phyloP scores from a whole-genome alignment of 768 basidiomycete species.

The Cantharellus cinnabarinus region DNA sequence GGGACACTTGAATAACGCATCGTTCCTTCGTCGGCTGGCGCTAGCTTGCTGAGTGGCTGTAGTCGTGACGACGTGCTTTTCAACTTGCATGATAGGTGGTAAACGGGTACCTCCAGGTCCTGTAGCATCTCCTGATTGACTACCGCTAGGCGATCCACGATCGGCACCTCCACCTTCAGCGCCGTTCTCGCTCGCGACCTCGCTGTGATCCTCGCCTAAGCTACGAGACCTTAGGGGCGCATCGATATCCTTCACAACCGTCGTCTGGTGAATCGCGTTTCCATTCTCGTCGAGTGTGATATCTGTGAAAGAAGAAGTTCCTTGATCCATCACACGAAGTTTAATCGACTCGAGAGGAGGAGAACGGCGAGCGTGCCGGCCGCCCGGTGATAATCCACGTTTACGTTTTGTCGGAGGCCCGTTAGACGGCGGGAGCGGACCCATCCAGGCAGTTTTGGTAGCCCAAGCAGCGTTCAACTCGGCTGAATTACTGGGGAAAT shows the following conservation, averaged over 20 bases:
- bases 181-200: not conserved
- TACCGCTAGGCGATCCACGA: not conserved
- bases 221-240: no score
- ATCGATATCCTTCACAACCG: not conserved
- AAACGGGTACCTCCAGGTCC: conserved; percentile 20
- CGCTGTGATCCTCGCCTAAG: not conserved
- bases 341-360: no score
- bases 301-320: not conserved
- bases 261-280: not conserved
- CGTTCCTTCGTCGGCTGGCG: conserved; percentile 71
- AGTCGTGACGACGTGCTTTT: conserved; percentile 89
- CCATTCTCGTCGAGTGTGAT: not conserved
- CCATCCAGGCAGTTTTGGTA: not conserved
- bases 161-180: not conserved
- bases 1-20: conserved; percentile 83
- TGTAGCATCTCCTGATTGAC: not conserved
- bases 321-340: not conserved
- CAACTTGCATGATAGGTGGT: conserved; percentile 74
- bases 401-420: not conserved
- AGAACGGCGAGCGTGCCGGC: no score
- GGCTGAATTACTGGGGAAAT: not conserved
- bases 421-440: not conserved
- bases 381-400: not conserved
- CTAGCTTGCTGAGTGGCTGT: conserved; percentile 84
- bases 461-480: not conserved